These are phyloP conservation scores for Avena sativa DNA, from an alignment of 176 grass and related monocot genomes.

Conservation along the genomic window DNA sequence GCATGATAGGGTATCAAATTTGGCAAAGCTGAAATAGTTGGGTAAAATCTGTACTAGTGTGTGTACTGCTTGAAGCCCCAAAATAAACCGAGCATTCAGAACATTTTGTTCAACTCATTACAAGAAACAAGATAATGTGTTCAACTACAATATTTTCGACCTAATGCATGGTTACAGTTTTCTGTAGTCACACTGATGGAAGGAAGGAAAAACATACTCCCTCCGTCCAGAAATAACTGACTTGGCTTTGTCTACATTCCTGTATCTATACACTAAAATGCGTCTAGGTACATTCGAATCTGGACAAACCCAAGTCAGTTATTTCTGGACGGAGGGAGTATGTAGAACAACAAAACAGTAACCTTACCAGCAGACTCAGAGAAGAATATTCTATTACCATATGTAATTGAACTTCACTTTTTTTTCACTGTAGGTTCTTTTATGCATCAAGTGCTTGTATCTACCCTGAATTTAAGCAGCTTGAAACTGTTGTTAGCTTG, in stretches of 20 bases:
- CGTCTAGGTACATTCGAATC: too few species aligned
- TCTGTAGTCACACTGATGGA: background rate
- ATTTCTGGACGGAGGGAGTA: too few species aligned
- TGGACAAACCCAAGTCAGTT: too few species aligned
- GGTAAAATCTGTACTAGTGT: background rate
- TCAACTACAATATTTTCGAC: background rate
- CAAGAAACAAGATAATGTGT: background rate
- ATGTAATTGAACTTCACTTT: slow-evolving; percentile 18
- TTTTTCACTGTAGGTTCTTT: slow-evolving; percentile 52
- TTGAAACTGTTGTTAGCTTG: slow-evolving; percentile 71
- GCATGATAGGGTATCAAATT: background rate
- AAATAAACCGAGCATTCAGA: slow-evolving; percentile 15
- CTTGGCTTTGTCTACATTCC: too few species aligned
- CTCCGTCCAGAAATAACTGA: too few species aligned
- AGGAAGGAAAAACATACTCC: background rate
- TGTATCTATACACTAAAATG: too few species aligned
- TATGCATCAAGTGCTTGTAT: slow-evolving; percentile 78
- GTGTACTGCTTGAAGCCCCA: background rate
- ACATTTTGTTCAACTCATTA: background rate
- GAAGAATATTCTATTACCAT: background rate
- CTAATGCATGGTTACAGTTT: background rate
- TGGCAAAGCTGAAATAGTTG: background rate
- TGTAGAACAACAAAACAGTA: background rate
- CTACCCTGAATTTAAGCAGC: slow-evolving; percentile 83
- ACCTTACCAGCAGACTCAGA: background rate